Conservation (phyloP, 768 basidiomycete species). For the Kwoniella botswanensis region DNA sequence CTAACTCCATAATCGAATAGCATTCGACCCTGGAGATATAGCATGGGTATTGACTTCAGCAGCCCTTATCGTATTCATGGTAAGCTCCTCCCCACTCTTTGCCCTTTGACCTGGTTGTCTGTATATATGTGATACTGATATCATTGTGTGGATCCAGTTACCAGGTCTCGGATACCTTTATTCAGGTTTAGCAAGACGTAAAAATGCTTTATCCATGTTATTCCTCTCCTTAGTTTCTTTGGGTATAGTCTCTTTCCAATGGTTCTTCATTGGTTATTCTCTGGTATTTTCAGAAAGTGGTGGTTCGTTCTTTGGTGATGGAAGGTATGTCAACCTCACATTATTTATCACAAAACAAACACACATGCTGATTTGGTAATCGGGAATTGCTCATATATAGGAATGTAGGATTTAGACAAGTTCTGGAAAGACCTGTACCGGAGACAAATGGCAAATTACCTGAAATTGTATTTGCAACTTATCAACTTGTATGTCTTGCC, state of each 20-base stretch:
- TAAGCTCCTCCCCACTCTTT: slow-evolving; percentile 14
- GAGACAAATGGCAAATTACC: slow-evolving; percentile 58
- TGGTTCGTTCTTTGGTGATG: slow-evolving; percentile 56
- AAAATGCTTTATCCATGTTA: slow-evolving; percentile 92
- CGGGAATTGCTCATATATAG: slow-evolving; percentile 7
- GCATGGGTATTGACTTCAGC: slow-evolving; percentile 46
- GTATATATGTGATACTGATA: not conserved
- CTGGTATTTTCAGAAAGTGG: slow-evolving; percentile 56
- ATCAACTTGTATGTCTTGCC: slow-evolving; percentile 34
- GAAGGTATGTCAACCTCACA: slow-evolving; percentile 34
- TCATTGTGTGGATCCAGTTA: slow-evolving; percentile 21
- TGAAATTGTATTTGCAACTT: slow-evolving; percentile 55
- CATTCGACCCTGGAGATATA: slow-evolving; percentile 52
- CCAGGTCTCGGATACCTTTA: slow-evolving; percentile 63
- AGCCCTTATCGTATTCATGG: slow-evolving; percentile 53
- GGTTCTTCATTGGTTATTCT: slow-evolving; percentile 57
- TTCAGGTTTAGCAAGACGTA: slow-evolving; percentile 85
- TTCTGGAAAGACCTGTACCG: slow-evolving; percentile 54
- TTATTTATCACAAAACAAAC: not conserved
- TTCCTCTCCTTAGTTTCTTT: slow-evolving; percentile 76
- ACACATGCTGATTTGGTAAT: not conserved
- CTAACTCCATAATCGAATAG: slow-evolving; percentile 5
- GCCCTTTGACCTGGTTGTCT: not conserved
- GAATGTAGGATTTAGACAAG: slow-evolving; percentile 55
- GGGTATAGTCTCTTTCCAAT: slow-evolving; percentile 63